phyloP scores from a whole-genome alignment of 805 yeast species.

The Candida palmyrensis region DNA sequence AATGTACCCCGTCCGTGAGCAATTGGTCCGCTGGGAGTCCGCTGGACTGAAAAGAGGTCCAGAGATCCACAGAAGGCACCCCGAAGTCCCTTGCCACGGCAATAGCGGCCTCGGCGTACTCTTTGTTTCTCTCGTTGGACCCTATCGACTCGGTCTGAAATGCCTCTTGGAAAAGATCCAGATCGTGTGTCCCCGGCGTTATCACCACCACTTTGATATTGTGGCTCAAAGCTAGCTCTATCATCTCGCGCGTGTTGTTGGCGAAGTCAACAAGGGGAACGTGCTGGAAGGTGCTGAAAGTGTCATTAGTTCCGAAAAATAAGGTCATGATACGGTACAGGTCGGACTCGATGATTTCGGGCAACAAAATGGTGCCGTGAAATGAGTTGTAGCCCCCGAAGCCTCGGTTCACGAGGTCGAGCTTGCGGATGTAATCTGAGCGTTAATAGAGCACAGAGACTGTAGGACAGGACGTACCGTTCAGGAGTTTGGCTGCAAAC shows the following conservation, averaged over 20 bases:
- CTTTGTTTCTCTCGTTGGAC: constrained; percentile 36
- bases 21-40: constrained; percentile 31
- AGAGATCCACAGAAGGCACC: constrained; percentile 57
- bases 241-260: constrained; percentile 42
- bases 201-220: constrained; percentile 52
- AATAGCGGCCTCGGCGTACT: constrained; percentile 48
- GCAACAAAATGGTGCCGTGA: constrained; percentile 41
- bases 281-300: constrained; percentile 22
- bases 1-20: constrained; percentile 56
- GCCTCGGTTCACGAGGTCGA: constrained; percentile 73
- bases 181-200: constrained; percentile 58
- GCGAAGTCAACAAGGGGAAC: constrained; percentile 49
- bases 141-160: constrained; percentile 18
- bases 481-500: constrained; percentile 44
- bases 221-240: constrained; percentile 32
- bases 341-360: constrained; percentile 43
- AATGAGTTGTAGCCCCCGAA: constrained; percentile 70
- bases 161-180: constrained; percentile 16
- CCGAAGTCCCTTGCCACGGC: constrained; percentile 39
- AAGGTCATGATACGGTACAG: constrained; percentile 39
- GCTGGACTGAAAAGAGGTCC: constrained; percentile 34
- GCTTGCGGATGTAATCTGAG: constrained; percentile 46
- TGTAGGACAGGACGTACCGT: background rate
- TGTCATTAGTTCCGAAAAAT: constrained; percentile 82
- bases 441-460: background rate